These are phyloP conservation scores for Pseudocercospora vitis DNA, from an alignment of 2,329 filamentous ascomycete species.

Conservation along the genomic window DNA sequence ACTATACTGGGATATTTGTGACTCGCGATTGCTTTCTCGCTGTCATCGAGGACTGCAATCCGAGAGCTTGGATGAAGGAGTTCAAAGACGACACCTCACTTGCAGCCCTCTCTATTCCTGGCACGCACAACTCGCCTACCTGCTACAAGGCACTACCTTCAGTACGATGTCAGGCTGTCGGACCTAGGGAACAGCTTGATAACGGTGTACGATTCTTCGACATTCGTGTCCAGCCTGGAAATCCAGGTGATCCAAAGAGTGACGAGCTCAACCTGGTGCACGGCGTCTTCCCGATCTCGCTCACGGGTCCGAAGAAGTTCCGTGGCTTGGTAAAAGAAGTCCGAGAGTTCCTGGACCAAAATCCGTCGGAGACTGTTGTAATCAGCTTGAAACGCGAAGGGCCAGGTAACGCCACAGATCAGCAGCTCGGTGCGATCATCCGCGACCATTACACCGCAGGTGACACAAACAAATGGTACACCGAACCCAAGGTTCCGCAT, in stretches of 20 bases:
- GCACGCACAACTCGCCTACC: constrained; percentile 93
- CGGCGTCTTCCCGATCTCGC: constrained; percentile 80
- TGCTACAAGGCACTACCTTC: constrained; percentile 82
- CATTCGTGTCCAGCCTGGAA: constrained; percentile 71
- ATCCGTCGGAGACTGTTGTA: constrained; percentile 80
- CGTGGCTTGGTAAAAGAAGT: constrained; percentile 69
- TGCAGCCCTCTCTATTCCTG: constrained; percentile 82
- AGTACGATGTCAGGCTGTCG: constrained; percentile 86
- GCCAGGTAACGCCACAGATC: constrained; percentile 74
- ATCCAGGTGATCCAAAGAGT: constrained; percentile 53
- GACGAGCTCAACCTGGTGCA: constrained; percentile 81
- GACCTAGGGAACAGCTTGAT: constrained; percentile 72
- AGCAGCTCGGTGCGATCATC: constrained; percentile 73
- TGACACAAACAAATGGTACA: constrained; percentile 69
- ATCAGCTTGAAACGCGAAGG: constrained; percentile 92
- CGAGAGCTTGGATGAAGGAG: constrained; percentile 77
- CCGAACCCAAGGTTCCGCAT: constrained; percentile 70
- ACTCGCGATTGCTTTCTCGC: constrained; percentile 46
- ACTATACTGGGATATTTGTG: constrained; percentile 47
- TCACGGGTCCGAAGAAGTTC: constrained; percentile 80
- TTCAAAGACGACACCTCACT: constrained; percentile 71
- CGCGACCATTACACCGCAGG: constrained; percentile 67
- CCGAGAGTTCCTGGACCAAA: constrained; percentile 66
- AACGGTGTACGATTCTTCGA: constrained; percentile 96
- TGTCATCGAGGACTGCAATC: constrained; percentile 69